These are phyloP conservation scores for Emericellopsis cladophorae DNA, from an alignment of 2,329 filamentous ascomycete species.

Conservation along the genomic window DNA sequence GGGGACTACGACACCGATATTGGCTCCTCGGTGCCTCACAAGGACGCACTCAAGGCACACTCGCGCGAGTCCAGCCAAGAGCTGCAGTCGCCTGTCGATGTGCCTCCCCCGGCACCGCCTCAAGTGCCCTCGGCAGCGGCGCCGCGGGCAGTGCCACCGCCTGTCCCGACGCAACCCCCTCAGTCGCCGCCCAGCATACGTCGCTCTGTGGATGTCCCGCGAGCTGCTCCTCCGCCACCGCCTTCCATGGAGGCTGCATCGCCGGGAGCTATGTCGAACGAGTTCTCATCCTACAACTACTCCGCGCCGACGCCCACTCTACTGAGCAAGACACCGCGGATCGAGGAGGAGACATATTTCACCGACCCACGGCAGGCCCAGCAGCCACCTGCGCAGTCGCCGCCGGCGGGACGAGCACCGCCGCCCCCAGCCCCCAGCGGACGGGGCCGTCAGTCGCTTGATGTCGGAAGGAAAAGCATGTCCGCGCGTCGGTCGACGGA, in stretches of 20 bases:
- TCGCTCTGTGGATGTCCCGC: conserved; percentile 57
- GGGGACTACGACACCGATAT: conserved; percentile 98
- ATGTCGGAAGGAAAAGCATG: conserved; percentile 24
- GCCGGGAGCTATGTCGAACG: conserved; percentile 39
- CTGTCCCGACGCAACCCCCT: conserved; percentile 48
- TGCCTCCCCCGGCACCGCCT: conserved; percentile 34
- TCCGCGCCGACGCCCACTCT: conserved; percentile 21
- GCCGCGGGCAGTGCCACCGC: conserved; percentile 51
- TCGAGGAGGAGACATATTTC: conserved; percentile 34
- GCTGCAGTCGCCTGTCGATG: conserved; percentile 41
- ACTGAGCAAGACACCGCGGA: conserved; percentile 20
- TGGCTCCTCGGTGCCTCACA: conserved; percentile 82
- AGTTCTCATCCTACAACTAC: conserved; percentile 58
- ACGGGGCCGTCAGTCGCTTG: conserved; percentile 19
- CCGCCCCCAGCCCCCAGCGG: conserved; percentile 21
- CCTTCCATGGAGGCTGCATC: conserved; percentile 11
- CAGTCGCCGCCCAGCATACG: conserved; percentile 38
- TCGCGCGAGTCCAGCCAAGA: conserved; percentile 66
- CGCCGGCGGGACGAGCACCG: conserved; percentile 31
- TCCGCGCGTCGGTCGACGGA: conserved; percentile 57
- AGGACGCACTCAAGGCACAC: conserved; percentile 81
- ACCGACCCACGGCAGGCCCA: conserved; percentile 26
- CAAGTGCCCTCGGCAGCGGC: conserved; percentile 40
- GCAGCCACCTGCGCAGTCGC: conserved; percentile 32
- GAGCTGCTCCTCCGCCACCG: conserved; percentile 56